Conservation (phyloP, 2,329 filamentous ascomycete species). For the Cadophora luteo-olivacea region DNA sequence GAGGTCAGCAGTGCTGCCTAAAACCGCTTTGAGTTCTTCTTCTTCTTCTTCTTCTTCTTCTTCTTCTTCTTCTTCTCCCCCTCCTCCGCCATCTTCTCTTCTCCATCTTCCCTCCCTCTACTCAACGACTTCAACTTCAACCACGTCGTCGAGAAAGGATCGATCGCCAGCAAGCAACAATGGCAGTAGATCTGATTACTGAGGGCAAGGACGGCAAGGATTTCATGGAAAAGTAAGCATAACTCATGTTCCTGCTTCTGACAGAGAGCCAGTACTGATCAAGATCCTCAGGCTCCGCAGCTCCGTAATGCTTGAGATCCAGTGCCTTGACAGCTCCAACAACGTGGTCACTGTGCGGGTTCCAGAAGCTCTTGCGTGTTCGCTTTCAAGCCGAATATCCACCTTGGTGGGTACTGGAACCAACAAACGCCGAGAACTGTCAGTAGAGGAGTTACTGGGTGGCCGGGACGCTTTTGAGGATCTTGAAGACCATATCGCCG, state of each 20-base stretch:
- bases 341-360: background rate
- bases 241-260: too few relatives aligned
- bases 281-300: background rate
- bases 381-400: background rate
- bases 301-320: conserved; percentile 6
- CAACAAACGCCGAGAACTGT: background rate
- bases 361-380: conserved; percentile 3
- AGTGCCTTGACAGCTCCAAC: background rate
- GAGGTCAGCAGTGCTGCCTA: background rate
- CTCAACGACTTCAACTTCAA: background rate
- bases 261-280: background rate
- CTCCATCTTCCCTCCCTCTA: background rate
- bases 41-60: background rate
- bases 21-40: too few relatives aligned
- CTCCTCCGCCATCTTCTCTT: background rate
- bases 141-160: background rate
- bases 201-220: background rate
- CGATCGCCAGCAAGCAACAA: background rate
- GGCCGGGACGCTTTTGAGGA: background rate
- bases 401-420: background rate
- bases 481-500: background rate
- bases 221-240: background rate
- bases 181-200: background rate
- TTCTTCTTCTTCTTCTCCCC: background rate
- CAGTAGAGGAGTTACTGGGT: background rate